Evolutionary conservation across 148 eudicot genomes (phyloP), one percentile per base, ranked within the genome.

Genomic region (Simmondsia chinensis): DNA sequence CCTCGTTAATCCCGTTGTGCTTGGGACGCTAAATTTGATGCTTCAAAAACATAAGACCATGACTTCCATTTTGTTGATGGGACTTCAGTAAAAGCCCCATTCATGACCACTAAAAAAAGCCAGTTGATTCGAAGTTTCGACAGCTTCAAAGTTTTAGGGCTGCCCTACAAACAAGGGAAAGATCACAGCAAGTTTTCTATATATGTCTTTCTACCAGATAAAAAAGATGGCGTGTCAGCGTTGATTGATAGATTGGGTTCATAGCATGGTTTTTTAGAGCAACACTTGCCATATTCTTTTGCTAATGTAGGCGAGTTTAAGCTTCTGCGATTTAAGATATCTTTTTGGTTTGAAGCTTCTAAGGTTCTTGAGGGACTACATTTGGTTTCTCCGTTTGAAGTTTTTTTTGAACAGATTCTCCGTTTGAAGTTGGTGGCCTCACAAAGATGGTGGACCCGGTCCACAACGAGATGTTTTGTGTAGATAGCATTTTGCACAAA

Each of bases 291-390:
- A 0, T 6, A 26, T 6, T 28, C 59, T n/a, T 20, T 66, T 43
- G 81, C 68, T 16, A 57, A 66, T 50, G 82, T 89, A 24, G 78
- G 78, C 9, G 66, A 76, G 20, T 89, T 89, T 22, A 55, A 26
- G 46, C 48, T 89, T 48, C 97, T 95, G 0, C 66, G 56, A 16
- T 89, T 89, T 42, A 89, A 85, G 62, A 65, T 89, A 23, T 59
- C 71, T 17, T 85, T 69, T 30, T 87, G 95, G 11, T 79, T 89
- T 30, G 95, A 89, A 69, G 84, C 83, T 52, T 76, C 97, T 9
- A 55, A 65, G 12, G 57, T 70, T 33, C 70, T 89, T 16, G 81
- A 78, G 64, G 67, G 47, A 16, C 29, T 77, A 16, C 95, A 93
- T 8, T 9, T 89, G 18, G 66, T 66, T 9, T 59, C 45, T 41